phyloP scores from a whole-genome alignment of 2,329 filamentous ascomycete genomes.

The Diaporthe eres region DNA sequence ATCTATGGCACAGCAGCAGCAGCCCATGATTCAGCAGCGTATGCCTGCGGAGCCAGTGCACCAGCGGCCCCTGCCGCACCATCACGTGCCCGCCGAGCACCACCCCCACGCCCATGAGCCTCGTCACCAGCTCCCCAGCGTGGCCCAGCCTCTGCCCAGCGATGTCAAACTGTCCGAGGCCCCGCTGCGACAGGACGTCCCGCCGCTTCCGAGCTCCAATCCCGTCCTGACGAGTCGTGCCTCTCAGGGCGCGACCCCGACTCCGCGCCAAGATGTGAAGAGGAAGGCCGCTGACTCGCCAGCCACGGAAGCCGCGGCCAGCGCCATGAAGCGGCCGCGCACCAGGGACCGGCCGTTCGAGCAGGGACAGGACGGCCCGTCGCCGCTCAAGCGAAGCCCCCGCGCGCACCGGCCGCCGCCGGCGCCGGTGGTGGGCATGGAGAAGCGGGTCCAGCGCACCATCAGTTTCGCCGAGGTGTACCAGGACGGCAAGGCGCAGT shows the following conservation, averaged over 20 bases:
- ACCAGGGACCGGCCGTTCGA: conserved; percentile 30
- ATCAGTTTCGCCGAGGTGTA: conserved; percentile 55
- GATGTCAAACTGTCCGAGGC: not conserved
- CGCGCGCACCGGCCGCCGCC: not conserved
- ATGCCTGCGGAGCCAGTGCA: conserved; percentile 15
- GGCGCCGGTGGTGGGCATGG: not conserved
- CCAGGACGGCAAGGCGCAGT: conserved; percentile 50
- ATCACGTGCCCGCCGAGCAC: not conserved
- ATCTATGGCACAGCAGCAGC: conserved; percentile 1
- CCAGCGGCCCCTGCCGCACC: conserved; percentile 8
- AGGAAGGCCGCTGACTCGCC: conserved; percentile 36
- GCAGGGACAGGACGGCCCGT: not conserved
- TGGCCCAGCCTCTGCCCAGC: conserved; percentile 14
- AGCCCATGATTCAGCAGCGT: conserved; percentile 24
- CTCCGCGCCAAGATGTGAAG: conserved; percentile 36
- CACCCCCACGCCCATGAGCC: conserved; percentile 4
- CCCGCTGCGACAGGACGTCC: not conserved
- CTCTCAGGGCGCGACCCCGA: not conserved
- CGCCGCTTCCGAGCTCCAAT: not conserved
- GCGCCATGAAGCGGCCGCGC: conserved; percentile 36
- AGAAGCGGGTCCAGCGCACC: conserved; percentile 40
- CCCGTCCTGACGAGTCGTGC: not conserved
- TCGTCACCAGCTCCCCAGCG: not conserved
- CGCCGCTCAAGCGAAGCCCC: conserved; percentile 15
- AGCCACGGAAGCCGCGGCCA: not conserved